Percentiles rank a stretch among this genome's conserved stretches.
These are phyloP conservation scores for Amanita thiersii DNA, from an alignment of 768 basidiomycete species.

Conservation along the genomic window DNA sequence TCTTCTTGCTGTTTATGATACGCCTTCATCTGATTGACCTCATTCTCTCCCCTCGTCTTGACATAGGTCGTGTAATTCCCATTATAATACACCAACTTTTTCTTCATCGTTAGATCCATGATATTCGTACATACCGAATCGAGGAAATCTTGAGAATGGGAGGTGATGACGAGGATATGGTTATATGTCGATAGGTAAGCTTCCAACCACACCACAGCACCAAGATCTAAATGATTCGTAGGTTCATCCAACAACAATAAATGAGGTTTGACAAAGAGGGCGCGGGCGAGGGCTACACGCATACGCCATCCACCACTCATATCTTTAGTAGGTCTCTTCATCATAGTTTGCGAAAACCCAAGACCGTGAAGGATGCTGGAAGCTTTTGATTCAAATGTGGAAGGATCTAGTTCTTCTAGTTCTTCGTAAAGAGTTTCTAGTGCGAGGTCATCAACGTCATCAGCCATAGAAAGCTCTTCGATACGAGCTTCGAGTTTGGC, in stretches of 20 bases:
- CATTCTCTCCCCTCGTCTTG: conserved; percentile 93
- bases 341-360: conserved; percentile 86
- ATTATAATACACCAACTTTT: conserved; percentile 89
- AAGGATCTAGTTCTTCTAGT: conserved; percentile 93
- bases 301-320: conserved; percentile 99
- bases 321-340: conserved; percentile 94
- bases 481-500: conserved; percentile 89
- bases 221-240: conserved; percentile 91
- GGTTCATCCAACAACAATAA: conserved; percentile 89
- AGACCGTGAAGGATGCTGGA: conserved; percentile 96
- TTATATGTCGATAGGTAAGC: conserved; percentile 97
- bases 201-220: conserved; percentile 98
- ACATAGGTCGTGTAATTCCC: conserved; percentile 99
- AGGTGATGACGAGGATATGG: conserved; percentile 96
- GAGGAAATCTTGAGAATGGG: conserved; percentile 99
- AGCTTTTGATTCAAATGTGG: conserved; percentile 93
- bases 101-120: conserved; percentile 90
- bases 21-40: conserved; percentile 99
- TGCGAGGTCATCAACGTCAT: conserved; percentile 80
- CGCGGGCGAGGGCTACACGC: conserved; percentile 94
- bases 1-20: conserved; percentile 98
- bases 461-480: conserved; percentile 87
- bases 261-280: conserved; percentile 95
- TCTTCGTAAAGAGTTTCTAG: conserved; percentile 91
- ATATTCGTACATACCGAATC: conserved; percentile 96